Evolutionary conservation across 805 yeast genomes (phyloP).

Genomic region (Wickerhamomyces strasburgensis): DNA sequence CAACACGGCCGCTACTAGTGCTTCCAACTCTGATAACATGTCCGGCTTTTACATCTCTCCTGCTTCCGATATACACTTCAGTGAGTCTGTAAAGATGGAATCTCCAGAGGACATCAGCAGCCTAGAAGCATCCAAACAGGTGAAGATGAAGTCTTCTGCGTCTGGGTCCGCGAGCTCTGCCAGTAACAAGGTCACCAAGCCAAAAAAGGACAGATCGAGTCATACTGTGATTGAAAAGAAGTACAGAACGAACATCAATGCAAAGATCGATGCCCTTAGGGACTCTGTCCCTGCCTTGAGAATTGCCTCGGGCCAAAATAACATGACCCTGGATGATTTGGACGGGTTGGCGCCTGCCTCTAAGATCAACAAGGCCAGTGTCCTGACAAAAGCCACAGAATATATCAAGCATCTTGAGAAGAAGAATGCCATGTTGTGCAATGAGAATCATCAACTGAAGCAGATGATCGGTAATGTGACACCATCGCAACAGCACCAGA

Average conservation of each 20-base stretch:
- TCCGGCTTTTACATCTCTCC: neutral
- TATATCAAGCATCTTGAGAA: slow-evolving; percentile 68
- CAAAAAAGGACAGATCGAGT: slow-evolving; percentile 50
- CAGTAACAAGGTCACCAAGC: slow-evolving; percentile 31
- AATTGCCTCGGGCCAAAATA: slow-evolving; percentile 49
- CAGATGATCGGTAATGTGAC: slow-evolving; percentile 9
- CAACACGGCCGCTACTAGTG: neutral
- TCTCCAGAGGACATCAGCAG: neutral
- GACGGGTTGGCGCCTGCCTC: slow-evolving; percentile 76
- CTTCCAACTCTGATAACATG: neutral
- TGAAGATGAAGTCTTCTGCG: slow-evolving; percentile 6
- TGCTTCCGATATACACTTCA: neutral
- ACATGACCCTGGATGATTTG: slow-evolving; percentile 41
- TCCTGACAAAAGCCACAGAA: slow-evolving; percentile 73
- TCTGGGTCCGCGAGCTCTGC: neutral
- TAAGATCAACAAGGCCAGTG: slow-evolving; percentile 73
- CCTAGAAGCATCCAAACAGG: too few species aligned
- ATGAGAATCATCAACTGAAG: slow-evolving; percentile 49
- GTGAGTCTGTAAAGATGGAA: neutral
- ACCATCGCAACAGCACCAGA: slow-evolving; percentile 9
- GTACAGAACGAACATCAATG: slow-evolving; percentile 72
- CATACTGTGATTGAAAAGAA: slow-evolving; percentile 81
- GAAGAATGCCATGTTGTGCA: slow-evolving; percentile 32
- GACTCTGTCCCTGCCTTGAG: slow-evolving; percentile 77
- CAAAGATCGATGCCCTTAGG: slow-evolving; percentile 61